Percentiles rank a stretch among this genome's conserved stretches.
Conservation (phyloP, 768 basidiomycete genomes). For the Collybia mongolica region DNA sequence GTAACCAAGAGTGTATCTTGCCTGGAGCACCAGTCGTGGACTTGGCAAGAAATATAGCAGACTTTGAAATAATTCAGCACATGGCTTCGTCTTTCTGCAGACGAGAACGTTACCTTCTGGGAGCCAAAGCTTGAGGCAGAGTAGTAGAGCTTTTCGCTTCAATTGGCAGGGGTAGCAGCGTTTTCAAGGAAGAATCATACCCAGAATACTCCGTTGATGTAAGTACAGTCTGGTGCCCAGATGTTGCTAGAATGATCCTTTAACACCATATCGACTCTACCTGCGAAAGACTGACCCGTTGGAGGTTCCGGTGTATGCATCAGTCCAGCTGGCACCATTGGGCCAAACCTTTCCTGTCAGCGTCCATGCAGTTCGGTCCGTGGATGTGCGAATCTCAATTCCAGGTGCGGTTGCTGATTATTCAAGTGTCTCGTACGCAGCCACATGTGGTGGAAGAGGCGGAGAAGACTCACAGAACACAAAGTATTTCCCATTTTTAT, state of each 20-base stretch:
- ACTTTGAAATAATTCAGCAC: conserved; percentile 21
- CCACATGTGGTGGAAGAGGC: neutral
- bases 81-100: neutral
- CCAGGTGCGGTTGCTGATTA: conserved; percentile 38
- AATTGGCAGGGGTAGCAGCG: neutral
- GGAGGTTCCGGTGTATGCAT: conserved; percentile 43
- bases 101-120: conserved; percentile 33
- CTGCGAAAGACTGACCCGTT: conserved; percentile 40
- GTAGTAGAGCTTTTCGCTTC: conserved; percentile 42
- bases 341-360: conserved; percentile 46
- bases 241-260: conserved; percentile 38
- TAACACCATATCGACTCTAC: conserved; percentile 36
- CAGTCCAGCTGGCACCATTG: conserved; percentile 49
- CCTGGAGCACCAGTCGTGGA: conserved; percentile 44
- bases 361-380: conserved; percentile 47
- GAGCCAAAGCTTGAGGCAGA: conserved; percentile 54
- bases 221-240: conserved; percentile 37
- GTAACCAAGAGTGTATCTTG: conserved; percentile 9
- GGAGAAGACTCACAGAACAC: conserved; percentile 39
- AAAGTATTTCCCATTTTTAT: conserved; percentile 43
- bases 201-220: conserved; percentile 24
- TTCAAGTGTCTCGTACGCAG: neutral
- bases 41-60: conserved; percentile 52
- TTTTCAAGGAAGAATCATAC: conserved; percentile 23
- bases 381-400: conserved; percentile 44